Percentiles rank a stretch among this genome's conserved stretches.
Evolutionary conservation across 345 rosid species (phyloP).

Genomic region (Microcos paniculata): DNA sequence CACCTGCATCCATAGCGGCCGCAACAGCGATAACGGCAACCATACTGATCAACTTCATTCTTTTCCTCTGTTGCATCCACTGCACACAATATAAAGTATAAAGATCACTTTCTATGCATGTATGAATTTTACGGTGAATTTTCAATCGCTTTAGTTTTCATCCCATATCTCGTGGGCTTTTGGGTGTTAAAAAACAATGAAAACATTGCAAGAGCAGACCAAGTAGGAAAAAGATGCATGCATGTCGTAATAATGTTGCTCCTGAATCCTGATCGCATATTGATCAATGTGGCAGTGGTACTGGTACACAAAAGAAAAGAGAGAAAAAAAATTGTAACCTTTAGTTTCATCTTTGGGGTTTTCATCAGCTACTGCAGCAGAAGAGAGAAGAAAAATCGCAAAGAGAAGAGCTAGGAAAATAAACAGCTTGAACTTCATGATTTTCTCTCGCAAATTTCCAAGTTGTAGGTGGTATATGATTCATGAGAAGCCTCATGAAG

Average conservation of each 20-base stretch:
- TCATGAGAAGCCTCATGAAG: background rate
- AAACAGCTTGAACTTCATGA: conserved; percentile 7
- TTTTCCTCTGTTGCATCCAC: conserved; percentile 5
- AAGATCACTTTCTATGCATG: background rate
- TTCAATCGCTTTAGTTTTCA: no score
- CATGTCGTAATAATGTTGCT: no score
- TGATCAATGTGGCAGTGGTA: no score
- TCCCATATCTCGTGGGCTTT: no score
- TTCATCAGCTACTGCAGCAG: background rate
- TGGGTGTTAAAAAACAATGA: no score
- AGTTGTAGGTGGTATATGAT: background rate
- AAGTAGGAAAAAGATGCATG: no score
- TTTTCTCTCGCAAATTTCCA: background rate
- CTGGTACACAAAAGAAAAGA: no score
- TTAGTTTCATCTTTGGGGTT: conserved; percentile 5
- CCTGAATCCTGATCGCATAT: no score
- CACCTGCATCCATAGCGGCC: background rate
- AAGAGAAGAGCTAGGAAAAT: background rate
- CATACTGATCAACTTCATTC: background rate
- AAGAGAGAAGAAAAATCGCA: background rate
- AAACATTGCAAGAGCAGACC: no score
- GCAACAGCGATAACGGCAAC: no score
- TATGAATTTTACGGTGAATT: background rate
- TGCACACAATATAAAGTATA: background rate
- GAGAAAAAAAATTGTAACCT: no score